Evolutionary conservation across 306 rosid genomes (phyloP).

Genomic region (Mimosa bimucronata): DNA sequence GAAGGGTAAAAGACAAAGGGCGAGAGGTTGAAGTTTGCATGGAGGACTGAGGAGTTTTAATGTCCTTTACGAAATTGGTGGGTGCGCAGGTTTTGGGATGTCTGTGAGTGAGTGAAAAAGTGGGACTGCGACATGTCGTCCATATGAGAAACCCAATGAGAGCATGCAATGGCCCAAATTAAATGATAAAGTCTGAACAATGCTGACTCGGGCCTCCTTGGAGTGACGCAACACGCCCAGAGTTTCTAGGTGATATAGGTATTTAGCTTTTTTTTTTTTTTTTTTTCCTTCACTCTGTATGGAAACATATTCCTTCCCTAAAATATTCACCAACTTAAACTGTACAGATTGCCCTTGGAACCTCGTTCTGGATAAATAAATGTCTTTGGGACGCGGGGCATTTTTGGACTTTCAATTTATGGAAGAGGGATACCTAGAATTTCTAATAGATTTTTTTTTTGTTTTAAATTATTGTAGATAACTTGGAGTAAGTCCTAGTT

Average conservation of each 20-base stretch:
- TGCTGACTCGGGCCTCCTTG: background rate
- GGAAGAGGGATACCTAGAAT: background rate
- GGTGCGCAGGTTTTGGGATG: slow-evolving; percentile 17
- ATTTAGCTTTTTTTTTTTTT: slow-evolving; percentile 9
- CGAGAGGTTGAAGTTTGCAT: slow-evolving; percentile 8
- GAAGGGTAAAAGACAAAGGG: slow-evolving; percentile 7
- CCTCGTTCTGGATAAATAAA: slow-evolving; percentile 36
- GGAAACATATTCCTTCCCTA: slow-evolving; percentile 9
- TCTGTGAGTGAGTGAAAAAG: background rate
- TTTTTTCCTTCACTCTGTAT: slow-evolving; percentile 39
- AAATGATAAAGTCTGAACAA: slow-evolving; percentile 9
- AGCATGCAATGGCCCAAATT: slow-evolving; percentile 13
- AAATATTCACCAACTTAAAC: slow-evolving; percentile 27
- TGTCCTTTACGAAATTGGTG: slow-evolving; percentile 17
- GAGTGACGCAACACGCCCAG: slow-evolving; percentile 42
- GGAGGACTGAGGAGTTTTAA: slow-evolving; percentile 29
- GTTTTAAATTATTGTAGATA: background rate
- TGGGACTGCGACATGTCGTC: slow-evolving; percentile 25
- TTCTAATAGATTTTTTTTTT: background rate
- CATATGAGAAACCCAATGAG: background rate
- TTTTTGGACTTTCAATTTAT: slow-evolving; percentile 2
- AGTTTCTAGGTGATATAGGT: slow-evolving; percentile 21
- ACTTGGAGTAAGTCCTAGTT: background rate
- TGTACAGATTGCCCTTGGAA: slow-evolving; percentile 49
- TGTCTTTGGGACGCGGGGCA: background rate